A percentile compares a stretch with the other conserved stretches of the same genome.
These are phyloP conservation scores for Barnettozyma sp. DNA, from an alignment of 805 yeast species.

Conservation along the genomic window DNA sequence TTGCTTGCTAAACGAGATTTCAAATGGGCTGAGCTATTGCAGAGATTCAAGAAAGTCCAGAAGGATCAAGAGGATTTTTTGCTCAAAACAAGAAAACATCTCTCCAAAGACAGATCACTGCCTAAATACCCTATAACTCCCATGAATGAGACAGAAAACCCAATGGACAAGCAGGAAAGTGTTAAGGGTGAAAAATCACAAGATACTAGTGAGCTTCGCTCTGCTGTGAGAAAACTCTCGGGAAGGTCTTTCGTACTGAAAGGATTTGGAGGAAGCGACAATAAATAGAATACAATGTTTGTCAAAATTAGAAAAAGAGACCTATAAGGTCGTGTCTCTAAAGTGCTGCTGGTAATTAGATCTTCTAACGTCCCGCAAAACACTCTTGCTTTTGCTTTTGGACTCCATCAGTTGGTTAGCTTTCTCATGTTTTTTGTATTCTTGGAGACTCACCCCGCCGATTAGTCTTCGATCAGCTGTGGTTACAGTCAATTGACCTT, in stretches of 20 bases:
- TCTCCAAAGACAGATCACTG: slow-evolving; percentile 12
- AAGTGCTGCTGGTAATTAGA: slow-evolving; percentile 80
- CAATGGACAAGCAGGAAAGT: slow-evolving; percentile 10
- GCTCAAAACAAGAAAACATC: slow-evolving; percentile 11
- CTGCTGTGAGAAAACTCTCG: slow-evolving; percentile 25
- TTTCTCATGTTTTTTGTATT: slow-evolving; percentile 44
- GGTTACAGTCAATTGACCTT: slow-evolving; percentile 68
- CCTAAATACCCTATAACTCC: slow-evolving; percentile 23
- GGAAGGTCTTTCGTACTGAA: slow-evolving; percentile 28
- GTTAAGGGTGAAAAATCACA: slow-evolving; percentile 4
- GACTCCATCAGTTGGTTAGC: slow-evolving; percentile 35
- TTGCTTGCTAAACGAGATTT: slow-evolving; percentile 22
- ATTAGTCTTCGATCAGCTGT: slow-evolving; percentile 64
- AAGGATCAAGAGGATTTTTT: slow-evolving; percentile 29
- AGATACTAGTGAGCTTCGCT: slow-evolving; percentile 12
- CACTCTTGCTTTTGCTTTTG: slow-evolving; percentile 35
- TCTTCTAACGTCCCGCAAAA: slow-evolving; percentile 53
- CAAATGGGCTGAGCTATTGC: slow-evolving; percentile 38
- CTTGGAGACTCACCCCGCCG: slow-evolving; percentile 55
- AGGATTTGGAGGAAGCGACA: slow-evolving; percentile 23
- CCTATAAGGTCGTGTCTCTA: slow-evolving; percentile 61
- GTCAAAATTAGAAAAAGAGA: not conserved
- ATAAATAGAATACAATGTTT: not conserved
- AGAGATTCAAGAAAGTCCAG: slow-evolving; percentile 45
- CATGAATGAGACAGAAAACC: slow-evolving; percentile 13